Base-by-base conservation (phyloP, 2,329 filamentous ascomycete species). In the Pseudocercospora vitis region DNA sequence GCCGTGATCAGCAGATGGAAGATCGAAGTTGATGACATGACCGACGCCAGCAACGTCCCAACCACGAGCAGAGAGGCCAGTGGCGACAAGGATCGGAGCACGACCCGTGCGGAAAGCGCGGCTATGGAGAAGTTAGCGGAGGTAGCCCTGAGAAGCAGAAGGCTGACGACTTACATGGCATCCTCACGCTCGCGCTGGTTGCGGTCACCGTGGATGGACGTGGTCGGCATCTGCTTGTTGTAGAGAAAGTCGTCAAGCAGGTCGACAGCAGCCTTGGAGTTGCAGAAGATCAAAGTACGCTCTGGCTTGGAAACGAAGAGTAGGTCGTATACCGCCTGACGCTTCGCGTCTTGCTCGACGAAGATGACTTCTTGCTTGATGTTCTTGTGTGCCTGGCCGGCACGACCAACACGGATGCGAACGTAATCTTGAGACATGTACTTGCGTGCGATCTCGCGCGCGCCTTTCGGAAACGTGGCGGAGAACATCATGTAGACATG, bases 101-200 rank as follows among this genome's bases (percentile, higher is more conserved):
- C 80, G 81, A 1, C 88, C 92, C 16, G 75, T 77, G 16, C 88
- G 85, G 79, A 97, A 97, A 1, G 87, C 81, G 63, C 91, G 85
- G 46, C 81, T 83, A 53, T 24, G 47, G 11, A 29, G 23, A 18
- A 23, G 21, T 47, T 6, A 58, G 52, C 40, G 24, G 26, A 42
- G 11, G 24, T 8, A 14, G 14, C 9, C 32, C 9, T 14, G 7
- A 4, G n/a, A n/a, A n/a, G n/a, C n/a, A n/a, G n/a, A n/a, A n/a
- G n/a, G n/a, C n/a, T n/a, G n/a, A n/a, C 6, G n/a, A 75, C 79
- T 75, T 73, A 83, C 84, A 97, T 81, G 1, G 92, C 87, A 68
- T 95, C 91, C 70, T 97, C 92, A 60, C 94, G 88, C 77, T 97
- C 92, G 57, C 82, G 81, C 73, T 97, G 94, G 32, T 88, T 95